Conservation (phyloP, 2,329 filamentous ascomycete genomes). For the Phyllosticta citriasiana region DNA sequence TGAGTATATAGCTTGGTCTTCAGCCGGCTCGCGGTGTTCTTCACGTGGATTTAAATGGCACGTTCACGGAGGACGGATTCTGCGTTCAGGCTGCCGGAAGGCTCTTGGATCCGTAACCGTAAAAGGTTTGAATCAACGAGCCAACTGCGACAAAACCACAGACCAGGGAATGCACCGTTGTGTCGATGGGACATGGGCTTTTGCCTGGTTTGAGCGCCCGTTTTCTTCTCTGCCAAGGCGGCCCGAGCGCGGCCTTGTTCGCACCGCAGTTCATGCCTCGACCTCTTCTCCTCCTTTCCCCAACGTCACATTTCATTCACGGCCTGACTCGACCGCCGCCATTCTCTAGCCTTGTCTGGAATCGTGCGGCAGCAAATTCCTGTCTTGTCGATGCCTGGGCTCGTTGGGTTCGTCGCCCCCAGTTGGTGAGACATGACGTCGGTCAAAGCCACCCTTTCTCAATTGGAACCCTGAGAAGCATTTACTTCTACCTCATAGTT, state of each 20-base stretch:
- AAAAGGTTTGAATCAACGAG: not conserved
- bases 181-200: not conserved
- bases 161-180: not conserved
- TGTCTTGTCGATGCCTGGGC: not conserved
- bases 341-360: not conserved
- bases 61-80: not conserved
- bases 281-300: not conserved
- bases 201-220: not conserved
- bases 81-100: not conserved
- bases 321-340: not conserved
- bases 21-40: not conserved
- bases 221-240: not conserved
- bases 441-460: not conserved
- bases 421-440: not conserved
- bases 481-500: not conserved
- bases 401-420: not conserved
- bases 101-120: not conserved
- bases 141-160: not conserved
- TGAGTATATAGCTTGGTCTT: not conserved
- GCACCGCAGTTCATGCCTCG: not conserved
- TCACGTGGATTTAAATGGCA: not conserved
- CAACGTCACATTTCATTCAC: not conserved
- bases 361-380: not conserved
- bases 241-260: constrained; percentile 1
- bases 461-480: not conserved